phyloP scores from a whole-genome alignment of 345 rosid genomes.

The Rhodamnia argentea region DNA sequence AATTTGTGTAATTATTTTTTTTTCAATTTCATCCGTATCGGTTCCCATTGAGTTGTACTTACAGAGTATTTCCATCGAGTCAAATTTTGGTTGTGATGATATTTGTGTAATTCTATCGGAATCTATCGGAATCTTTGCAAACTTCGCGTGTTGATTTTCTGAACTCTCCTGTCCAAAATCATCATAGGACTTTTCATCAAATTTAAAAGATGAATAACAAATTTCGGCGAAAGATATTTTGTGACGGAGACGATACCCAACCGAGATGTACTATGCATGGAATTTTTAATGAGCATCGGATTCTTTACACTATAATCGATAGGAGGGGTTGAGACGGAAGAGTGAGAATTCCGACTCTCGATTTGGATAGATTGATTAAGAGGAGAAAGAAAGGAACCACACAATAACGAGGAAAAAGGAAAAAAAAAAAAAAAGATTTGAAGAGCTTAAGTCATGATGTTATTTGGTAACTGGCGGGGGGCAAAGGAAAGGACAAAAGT shows the following conservation, averaged over 20 bases:
- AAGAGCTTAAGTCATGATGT: neutral
- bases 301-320: neutral
- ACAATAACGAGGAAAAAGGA: neutral
- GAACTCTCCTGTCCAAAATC: no score
- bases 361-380: neutral
- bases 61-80: no score
- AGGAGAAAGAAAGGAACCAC: neutral
- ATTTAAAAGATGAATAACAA: no score
- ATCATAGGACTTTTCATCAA: no score
- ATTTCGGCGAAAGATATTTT: no score
- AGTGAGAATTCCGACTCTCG: neutral
- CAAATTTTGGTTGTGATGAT: no score
- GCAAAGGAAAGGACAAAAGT: fast-evolving
- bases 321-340: neutral
- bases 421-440: neutral
- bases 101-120: no score
- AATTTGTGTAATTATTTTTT: no score
- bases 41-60: no score
- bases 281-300: neutral
- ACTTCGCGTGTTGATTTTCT: no score
- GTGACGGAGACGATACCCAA: neutral
- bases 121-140: no score
- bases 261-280: neutral
- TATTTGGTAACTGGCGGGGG: fast-evolving
- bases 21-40: no score